A percentile compares a stretch with the other conserved stretches of the same genome.
Evolutionary conservation across 1,139 yeast genomes (phyloP).

Genomic region (Hyphopichia burtonii): DNA sequence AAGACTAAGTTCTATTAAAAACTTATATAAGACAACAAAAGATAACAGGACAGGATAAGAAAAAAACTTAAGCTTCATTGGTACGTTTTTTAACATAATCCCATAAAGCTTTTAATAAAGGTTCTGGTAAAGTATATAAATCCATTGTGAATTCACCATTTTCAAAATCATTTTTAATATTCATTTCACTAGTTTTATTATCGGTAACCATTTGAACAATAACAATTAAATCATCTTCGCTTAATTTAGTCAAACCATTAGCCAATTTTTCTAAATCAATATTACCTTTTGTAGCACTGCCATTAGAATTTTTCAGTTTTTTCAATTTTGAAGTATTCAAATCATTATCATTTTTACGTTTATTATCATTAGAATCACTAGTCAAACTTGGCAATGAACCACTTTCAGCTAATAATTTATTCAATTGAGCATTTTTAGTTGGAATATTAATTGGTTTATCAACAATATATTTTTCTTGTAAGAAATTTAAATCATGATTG

Average conservation of each 20-base stretch:
- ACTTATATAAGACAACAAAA: too few relatives aligned
- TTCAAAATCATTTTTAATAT: conserved; percentile 91
- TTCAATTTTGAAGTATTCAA: conserved; percentile 50
- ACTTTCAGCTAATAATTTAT: conserved; percentile 71
- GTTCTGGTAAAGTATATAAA: conserved; percentile 89
- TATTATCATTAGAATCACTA: conserved; percentile 24
- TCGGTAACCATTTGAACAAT: conserved; percentile 98
- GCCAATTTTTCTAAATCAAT: conserved; percentile 91
- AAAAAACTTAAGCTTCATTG: conserved; percentile 28
- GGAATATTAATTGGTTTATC: conserved; percentile 81
- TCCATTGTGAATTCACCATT: conserved; percentile 98
- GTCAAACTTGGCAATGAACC: conserved; percentile 69
- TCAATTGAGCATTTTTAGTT: conserved; percentile 66
- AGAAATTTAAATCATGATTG: conserved; percentile 86
- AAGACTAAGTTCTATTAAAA: too few relatives aligned
- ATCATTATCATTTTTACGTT: conserved; percentile 22
- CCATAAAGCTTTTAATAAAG: conserved; percentile 88
- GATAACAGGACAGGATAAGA: too few relatives aligned
- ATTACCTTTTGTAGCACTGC: conserved; percentile 61
- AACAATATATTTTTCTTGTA: conserved; percentile 69
- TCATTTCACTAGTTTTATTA: conserved; percentile 93
- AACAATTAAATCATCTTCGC: conserved; percentile 89
- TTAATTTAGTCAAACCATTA: conserved; percentile 80
- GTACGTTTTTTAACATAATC: conserved; percentile 81
- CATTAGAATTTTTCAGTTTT: conserved; percentile 54